Conservation (phyloP, 1,284 basidiomycete genomes). For the Sporisorium reilianum region DNA sequence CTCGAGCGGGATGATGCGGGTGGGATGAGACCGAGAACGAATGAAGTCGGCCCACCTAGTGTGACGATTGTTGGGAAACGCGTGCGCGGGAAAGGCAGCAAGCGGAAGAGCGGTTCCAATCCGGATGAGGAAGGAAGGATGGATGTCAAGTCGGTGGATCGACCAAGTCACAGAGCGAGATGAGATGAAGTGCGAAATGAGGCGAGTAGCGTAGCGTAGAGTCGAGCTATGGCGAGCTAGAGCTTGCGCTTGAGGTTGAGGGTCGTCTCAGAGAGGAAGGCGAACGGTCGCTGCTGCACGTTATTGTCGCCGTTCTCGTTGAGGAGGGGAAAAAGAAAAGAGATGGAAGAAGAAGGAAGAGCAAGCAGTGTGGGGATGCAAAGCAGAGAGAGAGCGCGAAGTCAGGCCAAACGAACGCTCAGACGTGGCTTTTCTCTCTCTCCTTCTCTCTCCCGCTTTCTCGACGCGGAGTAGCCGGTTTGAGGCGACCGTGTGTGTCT, state of each 20-base stretch:
- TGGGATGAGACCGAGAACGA: neutral
- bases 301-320: neutral
- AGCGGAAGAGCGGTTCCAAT: neutral
- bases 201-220: neutral
- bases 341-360: neutral
- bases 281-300: neutral
- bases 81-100: neutral
- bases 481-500: no score
- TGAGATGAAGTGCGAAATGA: neutral
- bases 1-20: conserved; percentile 3
- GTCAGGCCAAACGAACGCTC: no score
- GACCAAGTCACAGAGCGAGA: conserved; percentile 1
- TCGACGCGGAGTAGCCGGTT: no score
- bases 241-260: neutral
- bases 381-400: neutral
- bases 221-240: neutral
- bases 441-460: no score
- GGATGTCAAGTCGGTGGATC: conserved; percentile 2
- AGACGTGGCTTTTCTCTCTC: neutral
- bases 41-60: conserved; percentile 1
- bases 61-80: neutral
- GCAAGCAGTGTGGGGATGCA: neutral
- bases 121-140: neutral
- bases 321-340: neutral
- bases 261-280: neutral